These are phyloP conservation scores for Agaricus subrufescens DNA, from an alignment of 768 basidiomycete species.

Conservation along the genomic window DNA sequence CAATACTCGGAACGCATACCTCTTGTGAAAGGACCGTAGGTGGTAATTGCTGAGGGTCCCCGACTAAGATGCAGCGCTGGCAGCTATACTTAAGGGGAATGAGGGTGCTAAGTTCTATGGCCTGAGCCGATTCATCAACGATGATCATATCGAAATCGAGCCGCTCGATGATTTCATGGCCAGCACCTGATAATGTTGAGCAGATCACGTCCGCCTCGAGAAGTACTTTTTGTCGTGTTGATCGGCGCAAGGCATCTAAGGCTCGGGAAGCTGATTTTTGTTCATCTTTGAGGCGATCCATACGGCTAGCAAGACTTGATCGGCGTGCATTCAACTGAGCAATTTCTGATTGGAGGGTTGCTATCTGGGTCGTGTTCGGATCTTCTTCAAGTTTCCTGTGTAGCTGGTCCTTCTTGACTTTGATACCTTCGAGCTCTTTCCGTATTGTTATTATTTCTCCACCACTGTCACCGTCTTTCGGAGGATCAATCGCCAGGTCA, in stretches of 20 bases:
- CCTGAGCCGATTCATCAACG: slow-evolving; percentile 97
- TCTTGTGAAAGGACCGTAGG: slow-evolving; percentile 66
- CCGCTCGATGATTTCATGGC: slow-evolving; percentile 78
- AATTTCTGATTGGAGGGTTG: slow-evolving; percentile 69
- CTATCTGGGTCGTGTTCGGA: slow-evolving; percentile 52
- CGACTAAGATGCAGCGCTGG: slow-evolving; percentile 87
- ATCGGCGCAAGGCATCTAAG: slow-evolving; percentile 77
- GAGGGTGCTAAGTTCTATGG: slow-evolving; percentile 90
- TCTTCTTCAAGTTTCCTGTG: slow-evolving; percentile 50
- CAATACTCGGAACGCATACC: slow-evolving; percentile 20
- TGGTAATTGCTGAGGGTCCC: slow-evolving; percentile 94
- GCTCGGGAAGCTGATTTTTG: slow-evolving; percentile 76
- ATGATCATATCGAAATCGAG: slow-evolving; percentile 94
- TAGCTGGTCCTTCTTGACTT: slow-evolving; percentile 53
- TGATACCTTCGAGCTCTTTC: slow-evolving; percentile 66
- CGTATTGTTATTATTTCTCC: slow-evolving; percentile 53
- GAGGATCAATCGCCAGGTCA: slow-evolving; percentile 65
- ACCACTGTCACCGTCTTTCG: slow-evolving; percentile 21
- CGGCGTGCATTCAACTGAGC: slow-evolving; percentile 57
- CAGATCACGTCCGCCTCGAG: slow-evolving; percentile 92
- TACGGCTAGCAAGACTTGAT: slow-evolving; percentile 56
- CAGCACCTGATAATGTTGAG: slow-evolving; percentile 88
- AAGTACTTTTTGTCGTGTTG: slow-evolving; percentile 70
- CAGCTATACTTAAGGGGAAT: slow-evolving; percentile 92
- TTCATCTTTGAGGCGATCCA: slow-evolving; percentile 79